These are phyloP conservation scores for Exophiala oligosperma DNA, from an alignment of 2,329 filamentous ascomycete species.

Conservation along the genomic window DNA sequence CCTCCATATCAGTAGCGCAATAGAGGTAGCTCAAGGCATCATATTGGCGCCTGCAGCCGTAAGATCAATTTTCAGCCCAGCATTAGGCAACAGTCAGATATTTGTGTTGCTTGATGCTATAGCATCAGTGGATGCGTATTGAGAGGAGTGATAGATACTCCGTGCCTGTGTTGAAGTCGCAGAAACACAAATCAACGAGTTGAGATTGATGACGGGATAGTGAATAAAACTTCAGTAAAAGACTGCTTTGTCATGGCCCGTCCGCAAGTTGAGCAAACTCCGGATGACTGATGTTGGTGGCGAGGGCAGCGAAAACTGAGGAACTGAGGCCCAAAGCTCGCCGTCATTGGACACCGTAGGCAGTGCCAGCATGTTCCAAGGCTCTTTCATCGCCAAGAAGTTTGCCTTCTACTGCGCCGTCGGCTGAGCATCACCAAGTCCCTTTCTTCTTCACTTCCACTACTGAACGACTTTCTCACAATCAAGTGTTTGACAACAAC, in stretches of 20 bases:
- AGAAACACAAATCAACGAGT: neutral
- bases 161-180: neutral
- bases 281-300: neutral
- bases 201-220: neutral
- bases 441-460: constrained; percentile 16
- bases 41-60: neutral
- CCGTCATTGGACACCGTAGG: neutral
- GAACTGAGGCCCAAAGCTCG: neutral
- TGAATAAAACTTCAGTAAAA: neutral
- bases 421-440: constrained; percentile 5
- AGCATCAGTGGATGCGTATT: no score
- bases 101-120: no score
- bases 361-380: neutral
- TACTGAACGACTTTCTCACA: constrained; percentile 7
- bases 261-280: neutral
- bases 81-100: no score
- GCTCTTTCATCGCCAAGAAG: constrained; percentile 5
- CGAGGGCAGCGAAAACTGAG: neutral
- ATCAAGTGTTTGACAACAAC: constrained; percentile 14
- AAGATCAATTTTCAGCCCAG: no score
- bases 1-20: no score
- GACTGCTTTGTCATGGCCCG: neutral
- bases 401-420: constrained; percentile 1
- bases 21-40: neutral
- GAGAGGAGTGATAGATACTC: no score